A percentile compares a stretch with the other conserved stretches of the same genome.
phyloP scores from a whole-genome alignment of 345 rosid species.

The Salix arbutifolia region DNA sequence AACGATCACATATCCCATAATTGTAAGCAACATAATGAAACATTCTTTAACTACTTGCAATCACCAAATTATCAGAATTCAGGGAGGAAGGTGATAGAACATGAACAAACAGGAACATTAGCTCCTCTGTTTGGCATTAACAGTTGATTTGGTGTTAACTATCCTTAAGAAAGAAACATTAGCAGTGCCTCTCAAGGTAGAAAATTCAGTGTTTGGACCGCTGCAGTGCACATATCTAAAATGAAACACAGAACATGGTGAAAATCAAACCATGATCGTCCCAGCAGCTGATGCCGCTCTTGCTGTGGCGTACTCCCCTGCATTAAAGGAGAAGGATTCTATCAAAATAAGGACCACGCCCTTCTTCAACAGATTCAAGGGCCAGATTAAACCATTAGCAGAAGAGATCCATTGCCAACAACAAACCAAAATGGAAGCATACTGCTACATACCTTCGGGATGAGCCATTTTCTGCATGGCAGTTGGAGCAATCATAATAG shows the following conservation, averaged over 20 bases:
- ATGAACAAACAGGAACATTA: neutral
- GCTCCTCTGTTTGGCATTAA: neutral
- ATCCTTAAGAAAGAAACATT: neutral
- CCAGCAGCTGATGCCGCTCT: slow-evolving; percentile 85
- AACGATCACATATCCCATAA: neutral
- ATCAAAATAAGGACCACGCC: neutral
- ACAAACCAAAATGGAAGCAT: neutral
- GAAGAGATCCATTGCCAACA: neutral
- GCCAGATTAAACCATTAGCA: neutral
- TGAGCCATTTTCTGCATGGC: slow-evolving; percentile 98
- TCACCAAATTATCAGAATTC: neutral
- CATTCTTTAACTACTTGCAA: neutral
- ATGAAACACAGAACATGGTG: neutral
- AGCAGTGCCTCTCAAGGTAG: neutral
- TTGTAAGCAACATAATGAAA: neutral
- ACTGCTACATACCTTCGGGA: slow-evolving; percentile 56
- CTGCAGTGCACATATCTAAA: neutral
- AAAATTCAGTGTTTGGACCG: neutral
- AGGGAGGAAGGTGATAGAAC: neutral
- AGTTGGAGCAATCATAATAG: slow-evolving; percentile 94
- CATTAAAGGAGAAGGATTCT: slow-evolving; percentile 5
- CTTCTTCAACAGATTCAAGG: neutral
- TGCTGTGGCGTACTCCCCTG: slow-evolving; percentile 95
- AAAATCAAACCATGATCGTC: slow-evolving; percentile 74
- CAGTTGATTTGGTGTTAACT: neutral